Conservation (phyloP, 441 rosid genomes). For the Pelargonium australe region DNA sequence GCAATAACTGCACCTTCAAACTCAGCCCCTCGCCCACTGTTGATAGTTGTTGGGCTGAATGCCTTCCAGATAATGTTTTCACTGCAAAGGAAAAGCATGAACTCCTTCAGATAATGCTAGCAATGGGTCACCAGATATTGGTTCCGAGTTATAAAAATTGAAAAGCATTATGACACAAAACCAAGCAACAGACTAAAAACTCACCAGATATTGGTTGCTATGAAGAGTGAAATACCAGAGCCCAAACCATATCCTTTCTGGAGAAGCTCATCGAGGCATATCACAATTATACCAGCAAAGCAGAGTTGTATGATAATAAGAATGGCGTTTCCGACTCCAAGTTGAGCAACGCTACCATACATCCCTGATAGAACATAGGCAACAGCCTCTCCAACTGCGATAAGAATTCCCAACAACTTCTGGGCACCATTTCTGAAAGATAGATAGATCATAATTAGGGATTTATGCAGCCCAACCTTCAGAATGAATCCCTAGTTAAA, state of each 20-base stretch:
- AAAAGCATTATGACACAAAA: not conserved
- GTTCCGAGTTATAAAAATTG: not conserved
- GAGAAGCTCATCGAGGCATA: slow-evolving; percentile 52
- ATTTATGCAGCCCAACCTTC: not conserved
- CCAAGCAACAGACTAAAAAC: slow-evolving; percentile 11
- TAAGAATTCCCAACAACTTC: slow-evolving; percentile 71
- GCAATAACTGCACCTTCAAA: slow-evolving; percentile 97
- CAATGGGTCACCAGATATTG: not conserved
- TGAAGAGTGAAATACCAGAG: slow-evolving; percentile 91
- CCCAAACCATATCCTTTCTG: slow-evolving; percentile 56
- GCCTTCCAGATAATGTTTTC: slow-evolving; percentile 94
- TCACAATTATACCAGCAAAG: slow-evolving; percentile 87
- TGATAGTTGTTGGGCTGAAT: slow-evolving; percentile 90
- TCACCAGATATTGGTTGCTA: slow-evolving; percentile 90
- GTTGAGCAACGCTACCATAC: slow-evolving; percentile 37
- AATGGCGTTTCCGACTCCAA: slow-evolving; percentile 90
- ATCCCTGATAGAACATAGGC: no score
- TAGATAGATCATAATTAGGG: slow-evolving; percentile 45
- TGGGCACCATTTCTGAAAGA: slow-evolving; percentile 26
- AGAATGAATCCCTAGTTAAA: not conserved
- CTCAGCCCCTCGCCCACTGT: slow-evolving; percentile 93
- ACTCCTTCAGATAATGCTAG: not conserved
- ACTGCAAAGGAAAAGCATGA: slow-evolving; percentile 29
- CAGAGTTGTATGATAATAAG: slow-evolving; percentile 24
- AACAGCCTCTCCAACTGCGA: slow-evolving; percentile 87